Conservation (phyloP, 2,329 filamentous ascomycete genomes). For the Dactylellina parvicollis region DNA sequence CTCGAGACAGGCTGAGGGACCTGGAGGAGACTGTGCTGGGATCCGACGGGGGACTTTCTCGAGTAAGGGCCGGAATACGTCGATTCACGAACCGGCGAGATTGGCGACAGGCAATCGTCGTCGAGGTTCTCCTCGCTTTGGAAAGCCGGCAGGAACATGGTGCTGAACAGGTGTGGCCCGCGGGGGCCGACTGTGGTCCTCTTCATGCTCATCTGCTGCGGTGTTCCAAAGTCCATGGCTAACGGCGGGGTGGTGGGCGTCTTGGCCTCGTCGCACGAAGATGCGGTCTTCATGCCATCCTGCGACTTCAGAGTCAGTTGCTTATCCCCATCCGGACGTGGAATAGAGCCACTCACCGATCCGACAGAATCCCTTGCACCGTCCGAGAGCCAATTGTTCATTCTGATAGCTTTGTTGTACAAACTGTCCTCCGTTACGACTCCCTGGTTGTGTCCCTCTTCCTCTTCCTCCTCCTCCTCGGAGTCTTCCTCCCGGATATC, state of each 20-base stretch:
- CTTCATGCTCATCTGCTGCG: conserved; percentile 68
- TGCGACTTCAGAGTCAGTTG: conserved; percentile 60
- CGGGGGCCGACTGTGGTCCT: conserved; percentile 69
- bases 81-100: conserved; percentile 68
- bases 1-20: conserved; percentile 47
- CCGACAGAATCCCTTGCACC: conserved; percentile 57
- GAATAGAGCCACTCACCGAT: conserved; percentile 54
- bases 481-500: conserved; percentile 51
- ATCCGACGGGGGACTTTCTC: conserved; percentile 61
- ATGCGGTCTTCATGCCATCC: conserved; percentile 81
- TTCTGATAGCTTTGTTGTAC: conserved; percentile 56
- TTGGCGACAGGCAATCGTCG: conserved; percentile 62
- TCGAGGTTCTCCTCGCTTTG: conserved; percentile 66
- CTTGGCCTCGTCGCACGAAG: conserved; percentile 82
- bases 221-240: conserved; percentile 61
- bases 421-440: conserved; percentile 56
- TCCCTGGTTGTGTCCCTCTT: conserved; percentile 52
- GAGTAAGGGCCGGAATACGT: conserved; percentile 63
- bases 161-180: conserved; percentile 86
- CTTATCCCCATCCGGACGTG: conserved; percentile 2
- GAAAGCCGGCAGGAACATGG: conserved; percentile 70
- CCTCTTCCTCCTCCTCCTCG: conserved; percentile 54
- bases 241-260: conserved; percentile 73
- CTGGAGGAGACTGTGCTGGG: conserved; percentile 61
- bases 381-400: conserved; percentile 58